Evolutionary conservation across 1,139 yeast species (phyloP).

Genomic region (Taphrina communis): DNA sequence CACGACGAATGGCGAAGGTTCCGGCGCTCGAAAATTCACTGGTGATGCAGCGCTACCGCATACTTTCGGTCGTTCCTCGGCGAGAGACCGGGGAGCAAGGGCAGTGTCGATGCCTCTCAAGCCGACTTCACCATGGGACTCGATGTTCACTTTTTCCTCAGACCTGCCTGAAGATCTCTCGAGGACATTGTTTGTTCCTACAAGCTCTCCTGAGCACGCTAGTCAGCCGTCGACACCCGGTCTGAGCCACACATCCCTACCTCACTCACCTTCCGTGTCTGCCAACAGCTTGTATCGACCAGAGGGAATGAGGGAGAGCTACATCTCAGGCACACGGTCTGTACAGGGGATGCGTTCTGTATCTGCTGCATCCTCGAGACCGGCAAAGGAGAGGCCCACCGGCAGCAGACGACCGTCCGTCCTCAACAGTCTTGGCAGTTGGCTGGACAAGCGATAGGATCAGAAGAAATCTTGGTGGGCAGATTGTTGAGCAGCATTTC

Average conservation of each 20-base stretch:
- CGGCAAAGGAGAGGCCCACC: slow-evolving; percentile 12
- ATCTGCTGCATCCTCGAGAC: neutral
- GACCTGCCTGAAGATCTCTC: slow-evolving; percentile 26
- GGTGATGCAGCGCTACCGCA: slow-evolving; percentile 4
- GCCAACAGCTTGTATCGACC: slow-evolving; percentile 9
- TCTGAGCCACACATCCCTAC: neutral
- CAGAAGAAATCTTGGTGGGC: neutral
- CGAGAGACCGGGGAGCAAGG: slow-evolving; percentile 1
- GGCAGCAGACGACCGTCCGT: slow-evolving; percentile 19
- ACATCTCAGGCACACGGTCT: slow-evolving; percentile 4
- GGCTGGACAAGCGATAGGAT: slow-evolving; percentile 19
- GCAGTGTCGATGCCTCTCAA: slow-evolving; percentile 24
- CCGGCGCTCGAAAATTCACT: neutral
- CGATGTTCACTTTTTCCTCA: slow-evolving; percentile 27
- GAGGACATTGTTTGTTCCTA: slow-evolving; percentile 12
- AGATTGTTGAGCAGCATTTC: no score
- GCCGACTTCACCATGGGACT: slow-evolving; percentile 16
- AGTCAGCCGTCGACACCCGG: slow-evolving; percentile 1
- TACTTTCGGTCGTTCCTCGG: neutral
- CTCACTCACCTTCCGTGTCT: slow-evolving; percentile 12
- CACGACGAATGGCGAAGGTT: neutral
- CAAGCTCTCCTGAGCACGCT: neutral
- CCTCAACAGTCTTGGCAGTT: slow-evolving; percentile 15
- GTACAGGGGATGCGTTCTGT: neutral
- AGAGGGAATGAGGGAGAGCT: slow-evolving; percentile 17